Percentiles rank a stretch among this genome's conserved stretches.
phyloP scores from a whole-genome alignment of 208 protist species.

The Sergeia podlipaevii region DNA sequence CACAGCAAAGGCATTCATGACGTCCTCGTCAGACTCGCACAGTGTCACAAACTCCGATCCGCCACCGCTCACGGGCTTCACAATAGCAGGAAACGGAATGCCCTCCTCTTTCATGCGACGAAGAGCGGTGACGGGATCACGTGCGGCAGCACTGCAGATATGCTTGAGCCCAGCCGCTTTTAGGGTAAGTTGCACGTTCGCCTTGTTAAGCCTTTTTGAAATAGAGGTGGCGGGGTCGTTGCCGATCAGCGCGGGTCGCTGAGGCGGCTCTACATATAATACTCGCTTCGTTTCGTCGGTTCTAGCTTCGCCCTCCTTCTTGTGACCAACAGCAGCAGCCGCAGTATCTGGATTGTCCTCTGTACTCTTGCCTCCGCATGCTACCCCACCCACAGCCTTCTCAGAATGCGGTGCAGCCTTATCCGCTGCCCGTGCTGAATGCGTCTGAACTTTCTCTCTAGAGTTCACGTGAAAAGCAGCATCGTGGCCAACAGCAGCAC shows the following conservation, averaged over 20 bases:
- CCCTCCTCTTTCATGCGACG: conserved; percentile 10
- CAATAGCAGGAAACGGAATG: conserved; percentile 70
- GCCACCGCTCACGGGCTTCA: conserved; percentile 78
- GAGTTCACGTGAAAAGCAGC: no score
- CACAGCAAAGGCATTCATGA: conserved; percentile 49
- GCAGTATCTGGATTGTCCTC: no score
- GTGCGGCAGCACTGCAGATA: conserved; percentile 51
- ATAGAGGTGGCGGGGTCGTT: conserved; percentile 58
- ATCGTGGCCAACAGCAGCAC: no score
- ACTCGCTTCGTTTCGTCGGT: background rate
- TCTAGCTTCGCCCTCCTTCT: background rate
- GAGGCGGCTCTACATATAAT: background rate
- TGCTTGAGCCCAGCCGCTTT: conserved; percentile 45
- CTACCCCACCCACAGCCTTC: no score
- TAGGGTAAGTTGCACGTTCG: conserved; percentile 45
- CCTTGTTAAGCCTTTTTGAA: conserved; percentile 63
- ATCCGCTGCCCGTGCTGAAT: no score
- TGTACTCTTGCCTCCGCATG: no score
- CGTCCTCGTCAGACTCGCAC: conserved; percentile 48
- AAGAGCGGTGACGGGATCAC: conserved; percentile 20
- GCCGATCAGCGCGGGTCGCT: conserved; percentile 24
- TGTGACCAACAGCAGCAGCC: no score
- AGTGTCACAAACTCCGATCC: conserved; percentile 81
- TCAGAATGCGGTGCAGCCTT: no score
- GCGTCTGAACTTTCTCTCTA: no score